Percentiles rank a stretch among this genome's conserved stretches.
Evolutionary conservation across 2,329 filamentous ascomycete species (phyloP).

Genomic region (Geosmithia flava): DNA sequence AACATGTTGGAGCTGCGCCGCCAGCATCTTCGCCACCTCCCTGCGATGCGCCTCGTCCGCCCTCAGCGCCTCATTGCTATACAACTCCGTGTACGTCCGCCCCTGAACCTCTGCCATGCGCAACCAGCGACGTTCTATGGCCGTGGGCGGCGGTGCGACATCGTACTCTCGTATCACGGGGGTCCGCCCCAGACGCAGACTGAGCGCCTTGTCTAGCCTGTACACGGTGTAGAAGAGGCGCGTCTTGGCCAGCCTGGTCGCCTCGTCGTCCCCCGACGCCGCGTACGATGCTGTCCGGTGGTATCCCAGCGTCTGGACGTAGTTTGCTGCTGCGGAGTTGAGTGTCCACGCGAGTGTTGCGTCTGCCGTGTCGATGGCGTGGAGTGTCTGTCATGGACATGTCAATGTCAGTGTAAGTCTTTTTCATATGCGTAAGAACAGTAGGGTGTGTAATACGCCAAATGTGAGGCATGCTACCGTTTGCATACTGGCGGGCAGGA

Average conservation of each 20-base stretch:
- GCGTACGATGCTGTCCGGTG: constrained; percentile 7
- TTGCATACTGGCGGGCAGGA: constrained; percentile 17
- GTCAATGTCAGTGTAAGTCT: not conserved
- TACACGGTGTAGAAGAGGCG: constrained; percentile 22
- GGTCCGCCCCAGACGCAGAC: constrained; percentile 18
- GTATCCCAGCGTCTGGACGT: constrained; percentile 20
- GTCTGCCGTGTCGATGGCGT: constrained; percentile 18
- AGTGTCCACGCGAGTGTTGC: constrained; percentile 18
- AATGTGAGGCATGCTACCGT: constrained; percentile 18
- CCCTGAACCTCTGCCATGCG: constrained; percentile 15
- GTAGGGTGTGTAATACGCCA: constrained; percentile 9
- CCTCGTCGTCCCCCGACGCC: not conserved
- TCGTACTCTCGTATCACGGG: constrained; percentile 19
- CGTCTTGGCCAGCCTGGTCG: not conserved
- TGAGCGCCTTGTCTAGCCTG: constrained; percentile 20
- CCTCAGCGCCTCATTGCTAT: constrained; percentile 9
- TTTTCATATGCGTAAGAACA: not conserved
- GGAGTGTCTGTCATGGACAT: constrained; percentile 12
- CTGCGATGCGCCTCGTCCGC: not conserved
- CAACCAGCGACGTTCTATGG: constrained; percentile 7
- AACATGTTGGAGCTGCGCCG: not conserved
- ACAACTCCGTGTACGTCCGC: constrained; percentile 17
- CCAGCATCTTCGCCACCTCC: not conserved
- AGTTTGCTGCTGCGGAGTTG: constrained; percentile 18
- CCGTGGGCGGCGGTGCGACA: constrained; percentile 9